phyloP scores from a whole-genome alignment of 495 filamentous ascomycete genomes.

The Xylaria venustula region DNA sequence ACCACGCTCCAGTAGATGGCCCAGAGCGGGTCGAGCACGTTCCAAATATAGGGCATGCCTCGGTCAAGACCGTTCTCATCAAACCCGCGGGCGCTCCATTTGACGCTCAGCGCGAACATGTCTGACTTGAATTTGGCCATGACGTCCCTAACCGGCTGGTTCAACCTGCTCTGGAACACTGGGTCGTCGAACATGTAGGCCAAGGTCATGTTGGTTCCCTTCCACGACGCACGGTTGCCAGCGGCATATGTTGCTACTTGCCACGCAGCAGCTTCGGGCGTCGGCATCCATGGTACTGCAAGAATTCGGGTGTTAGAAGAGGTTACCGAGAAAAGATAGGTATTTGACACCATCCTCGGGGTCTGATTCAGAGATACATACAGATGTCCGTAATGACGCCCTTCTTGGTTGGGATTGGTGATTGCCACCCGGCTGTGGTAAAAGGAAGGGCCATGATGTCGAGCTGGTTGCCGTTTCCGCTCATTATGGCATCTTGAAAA shows the following conservation, averaged over 20 bases:
- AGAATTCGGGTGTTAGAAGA: not conserved
- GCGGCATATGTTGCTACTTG: slow-evolving; percentile 13
- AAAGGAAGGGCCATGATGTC: slow-evolving; percentile 31
- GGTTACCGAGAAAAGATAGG: not conserved
- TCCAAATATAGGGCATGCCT: slow-evolving; percentile 42
- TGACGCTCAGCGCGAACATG: slow-evolving; percentile 26
- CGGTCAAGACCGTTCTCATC: slow-evolving; percentile 32
- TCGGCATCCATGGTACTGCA: slow-evolving; percentile 27
- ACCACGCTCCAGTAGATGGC: slow-evolving; percentile 17
- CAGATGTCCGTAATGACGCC: slow-evolving; percentile 20
- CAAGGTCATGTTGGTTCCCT: slow-evolving; percentile 21
- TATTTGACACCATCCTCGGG: too few relatives aligned
- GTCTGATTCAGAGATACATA: not conserved
- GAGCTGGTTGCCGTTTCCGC: slow-evolving; percentile 26
- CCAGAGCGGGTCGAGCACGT: slow-evolving; percentile 25
- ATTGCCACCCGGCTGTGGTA: slow-evolving; percentile 32
- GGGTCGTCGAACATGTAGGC: slow-evolving; percentile 30
- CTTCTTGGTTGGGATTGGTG: slow-evolving; percentile 30
- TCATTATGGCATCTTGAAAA: slow-evolving; percentile 29
- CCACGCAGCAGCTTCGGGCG: not conserved
- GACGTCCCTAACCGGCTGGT: slow-evolving; percentile 15
- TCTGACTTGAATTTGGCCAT: slow-evolving; percentile 16
- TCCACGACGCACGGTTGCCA: slow-evolving; percentile 19
- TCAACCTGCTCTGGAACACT: slow-evolving; percentile 19
- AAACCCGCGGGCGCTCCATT: slow-evolving; percentile 26